These are phyloP conservation scores for Casuarina glauca DNA, from an alignment of 306 rosid species.

Conservation along the genomic window DNA sequence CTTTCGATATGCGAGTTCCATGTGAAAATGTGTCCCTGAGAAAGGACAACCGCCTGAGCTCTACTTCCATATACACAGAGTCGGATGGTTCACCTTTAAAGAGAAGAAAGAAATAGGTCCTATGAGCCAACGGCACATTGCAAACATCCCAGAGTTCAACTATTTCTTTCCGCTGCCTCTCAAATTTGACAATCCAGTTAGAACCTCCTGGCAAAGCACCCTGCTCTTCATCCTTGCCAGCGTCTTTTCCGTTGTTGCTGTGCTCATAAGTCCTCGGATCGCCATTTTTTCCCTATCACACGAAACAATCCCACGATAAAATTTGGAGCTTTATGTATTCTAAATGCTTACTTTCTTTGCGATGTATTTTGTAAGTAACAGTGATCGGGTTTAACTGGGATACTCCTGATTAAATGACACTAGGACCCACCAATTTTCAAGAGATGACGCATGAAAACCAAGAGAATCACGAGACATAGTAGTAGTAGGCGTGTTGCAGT, in stretches of 20 bases:
- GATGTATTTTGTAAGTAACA: background rate
- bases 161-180: slow-evolving; percentile 59
- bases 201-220: slow-evolving; percentile 15
- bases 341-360: background rate
- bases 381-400: slow-evolving; percentile 5
- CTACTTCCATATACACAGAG: slow-evolving; percentile 69
- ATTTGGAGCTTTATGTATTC: background rate
- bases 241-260: slow-evolving; percentile 29
- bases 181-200: slow-evolving; percentile 44
- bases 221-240: slow-evolving; percentile 16
- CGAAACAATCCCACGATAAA: background rate
- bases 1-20: slow-evolving; percentile 30
- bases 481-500: background rate
- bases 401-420: background rate
- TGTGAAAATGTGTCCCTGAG: slow-evolving; percentile 53
- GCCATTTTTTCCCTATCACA: slow-evolving; percentile 38
- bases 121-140: slow-evolving; percentile 72
- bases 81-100: slow-evolving; percentile 78
- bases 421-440: too few species aligned
- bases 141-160: slow-evolving; percentile 78
- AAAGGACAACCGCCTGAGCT: slow-evolving; percentile 73
- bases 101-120: slow-evolving; percentile 80
- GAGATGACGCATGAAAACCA: slow-evolving; percentile 11
- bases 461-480: slow-evolving; percentile 5
- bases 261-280: slow-evolving; percentile 4